A percentile compares a stretch with the other conserved stretches of the same genome.
These are phyloP conservation scores for Termitomyces sp. DNA, from an alignment of 768 basidiomycete genomes.

Conservation along the genomic window DNA sequence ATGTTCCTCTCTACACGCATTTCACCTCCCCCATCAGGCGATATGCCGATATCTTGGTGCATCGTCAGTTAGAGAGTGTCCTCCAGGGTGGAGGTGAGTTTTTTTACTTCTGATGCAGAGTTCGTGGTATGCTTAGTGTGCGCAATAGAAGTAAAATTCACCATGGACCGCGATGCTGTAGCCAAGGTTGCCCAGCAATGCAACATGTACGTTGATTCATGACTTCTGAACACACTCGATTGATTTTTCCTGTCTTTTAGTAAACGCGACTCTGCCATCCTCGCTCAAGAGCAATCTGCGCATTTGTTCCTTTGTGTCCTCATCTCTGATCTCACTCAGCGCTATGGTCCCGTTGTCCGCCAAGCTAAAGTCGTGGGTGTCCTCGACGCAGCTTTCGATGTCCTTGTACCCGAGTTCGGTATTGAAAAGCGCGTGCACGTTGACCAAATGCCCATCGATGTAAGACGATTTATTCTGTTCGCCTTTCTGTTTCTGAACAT, in stretches of 20 bases:
- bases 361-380: constrained; percentile 95
- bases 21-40: constrained; percentile 92
- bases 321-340: constrained; percentile 89
- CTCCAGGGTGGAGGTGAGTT: constrained; percentile 65
- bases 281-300: constrained; percentile 95
- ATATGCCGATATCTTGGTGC: constrained; percentile 92
- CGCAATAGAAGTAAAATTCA: constrained; percentile 80
- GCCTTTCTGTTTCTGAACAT: constrained; percentile 15
- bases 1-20: constrained; percentile 87
- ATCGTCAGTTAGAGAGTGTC: constrained; percentile 92
- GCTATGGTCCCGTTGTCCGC: constrained; percentile 93
- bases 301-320: constrained; percentile 95
- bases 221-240: not conserved
- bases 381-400: constrained; percentile 97
- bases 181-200: constrained; percentile 98
- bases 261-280: constrained; percentile 85
- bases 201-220: constrained; percentile 67
- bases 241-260: constrained; percentile 31
- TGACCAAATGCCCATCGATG: constrained; percentile 98
- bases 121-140: constrained; percentile 7
- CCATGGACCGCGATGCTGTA: constrained; percentile 96
- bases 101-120: not conserved
- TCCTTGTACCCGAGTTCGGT: constrained; percentile 93
- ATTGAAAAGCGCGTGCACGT: constrained; percentile 99
- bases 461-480: constrained; percentile 32